A percentile compares a stretch with the other conserved stretches of the same genome.
These are phyloP conservation scores for Lactarius hengduanensis DNA, from an alignment of 768 basidiomycete species.

Conservation along the genomic window DNA sequence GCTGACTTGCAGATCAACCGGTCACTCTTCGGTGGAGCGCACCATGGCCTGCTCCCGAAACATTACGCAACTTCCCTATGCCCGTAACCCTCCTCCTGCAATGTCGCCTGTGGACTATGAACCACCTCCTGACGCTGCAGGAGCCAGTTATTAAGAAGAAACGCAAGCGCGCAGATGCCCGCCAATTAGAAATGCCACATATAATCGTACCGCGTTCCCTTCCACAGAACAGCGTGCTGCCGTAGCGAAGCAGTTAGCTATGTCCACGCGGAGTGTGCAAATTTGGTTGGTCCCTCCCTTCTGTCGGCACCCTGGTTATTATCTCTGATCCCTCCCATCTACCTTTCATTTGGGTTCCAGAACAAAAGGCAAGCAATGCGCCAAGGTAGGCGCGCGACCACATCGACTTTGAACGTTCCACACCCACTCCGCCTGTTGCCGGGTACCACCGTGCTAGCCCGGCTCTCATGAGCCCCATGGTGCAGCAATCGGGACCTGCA, in stretches of 20 bases:
- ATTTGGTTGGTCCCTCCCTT: slow-evolving; percentile 59
- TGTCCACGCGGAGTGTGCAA: slow-evolving; percentile 83
- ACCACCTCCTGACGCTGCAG: slow-evolving; percentile 34
- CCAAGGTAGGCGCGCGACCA: slow-evolving; percentile 16
- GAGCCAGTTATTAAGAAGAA: slow-evolving; percentile 84
- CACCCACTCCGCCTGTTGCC: no score
- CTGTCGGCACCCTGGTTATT: not conserved
- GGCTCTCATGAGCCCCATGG: no score
- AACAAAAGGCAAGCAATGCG: slow-evolving; percentile 27
- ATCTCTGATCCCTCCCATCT: slow-evolving; percentile 6
- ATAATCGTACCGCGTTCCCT: slow-evolving; percentile 79
- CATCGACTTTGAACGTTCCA: not conserved
- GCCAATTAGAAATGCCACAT: slow-evolving; percentile 77
- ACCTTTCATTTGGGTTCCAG: slow-evolving; percentile 24
- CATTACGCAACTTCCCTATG: slow-evolving; percentile 50
- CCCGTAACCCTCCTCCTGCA: slow-evolving; percentile 40
- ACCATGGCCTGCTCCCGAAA: slow-evolving; percentile 28
- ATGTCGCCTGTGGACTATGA: slow-evolving; percentile 27
- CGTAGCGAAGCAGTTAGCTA: slow-evolving; percentile 72
- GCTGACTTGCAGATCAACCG: slow-evolving; percentile 25
- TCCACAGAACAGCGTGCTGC: slow-evolving; percentile 83
- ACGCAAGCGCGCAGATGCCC: slow-evolving; percentile 79
- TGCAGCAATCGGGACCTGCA: no score
- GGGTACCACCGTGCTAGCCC: no score
- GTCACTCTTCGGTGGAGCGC: slow-evolving; percentile 38